Base-by-base conservation (phyloP, 2,329 filamentous ascomycete species). In the Fusarium pseudocircinatum region DNA sequence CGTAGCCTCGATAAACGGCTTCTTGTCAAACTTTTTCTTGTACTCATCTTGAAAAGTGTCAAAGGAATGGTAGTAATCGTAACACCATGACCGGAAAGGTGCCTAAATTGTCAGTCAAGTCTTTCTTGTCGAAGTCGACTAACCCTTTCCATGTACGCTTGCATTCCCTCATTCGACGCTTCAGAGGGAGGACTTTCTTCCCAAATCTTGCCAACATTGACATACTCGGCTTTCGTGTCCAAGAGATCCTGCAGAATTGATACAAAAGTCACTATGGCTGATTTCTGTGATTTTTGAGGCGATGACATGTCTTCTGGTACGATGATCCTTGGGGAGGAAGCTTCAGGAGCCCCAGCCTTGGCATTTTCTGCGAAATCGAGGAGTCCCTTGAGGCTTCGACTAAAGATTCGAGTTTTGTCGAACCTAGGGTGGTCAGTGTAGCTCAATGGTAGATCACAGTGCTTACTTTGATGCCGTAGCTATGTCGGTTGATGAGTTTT, bases 31-130 rank as follows among this genome's bases (percentile, higher is more conserved):
- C 26, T 72, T 75, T 34, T 72, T 34, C 16, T 46, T 40, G 39
- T 80, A 83, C 2, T 68, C 66, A 2, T 65, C 32, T 28, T 77
- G 73, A 34, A 83, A 83, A 0, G 60, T 47, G 22, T 77, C 70
- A 59, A 80, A 82, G 10, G 73, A 60, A 44, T 79, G 74, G 57
- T 78, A 81, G 58, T 81, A 82, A 13, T 81, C 80, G 69, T 80
- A 79, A 57, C 79, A 81, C 58, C 79, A 80, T 3, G 75, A 75
- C 5, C 67, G 63, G 36, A 81, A 82, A 2, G 79, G 73, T 7
- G 77, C 77, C 81, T 83, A 22, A 2, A 12, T 16, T 36, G 62
- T 79, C 20, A 79, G 68, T 7, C 16, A 20, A 4, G 34, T 18
- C 15, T 26, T 42, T 14, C 2, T 4, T 5, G 20, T 5, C 1